Conservation (phyloP, 768 basidiomycete species). For the Xerocomellus chrysenteron region DNA sequence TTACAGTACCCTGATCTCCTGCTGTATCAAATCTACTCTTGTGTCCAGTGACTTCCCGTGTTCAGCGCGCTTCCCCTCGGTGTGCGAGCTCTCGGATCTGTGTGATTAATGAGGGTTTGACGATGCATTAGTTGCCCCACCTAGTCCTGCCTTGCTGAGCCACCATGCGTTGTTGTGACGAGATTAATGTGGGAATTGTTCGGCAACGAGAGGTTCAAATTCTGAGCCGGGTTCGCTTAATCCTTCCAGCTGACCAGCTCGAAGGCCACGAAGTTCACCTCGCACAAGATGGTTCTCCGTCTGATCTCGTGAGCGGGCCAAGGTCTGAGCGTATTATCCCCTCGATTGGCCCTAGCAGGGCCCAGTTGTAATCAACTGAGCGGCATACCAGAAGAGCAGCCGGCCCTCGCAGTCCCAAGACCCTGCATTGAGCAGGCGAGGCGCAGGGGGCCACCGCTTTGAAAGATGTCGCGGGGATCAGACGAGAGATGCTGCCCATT, state of each 20-base stretch:
- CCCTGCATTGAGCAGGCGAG: slow-evolving; percentile 26
- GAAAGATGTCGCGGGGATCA: slow-evolving; percentile 55
- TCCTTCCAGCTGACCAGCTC: slow-evolving; percentile 30
- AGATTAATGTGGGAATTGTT: background rate
- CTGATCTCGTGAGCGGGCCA: slow-evolving; percentile 64
- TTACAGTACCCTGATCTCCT: background rate
- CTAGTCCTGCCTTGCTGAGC: background rate
- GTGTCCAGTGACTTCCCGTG: background rate
- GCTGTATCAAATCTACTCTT: background rate
- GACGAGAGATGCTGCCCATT: slow-evolving; percentile 27
- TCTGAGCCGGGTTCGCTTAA: background rate
- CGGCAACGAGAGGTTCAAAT: background rate
- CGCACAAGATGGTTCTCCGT: slow-evolving; percentile 42
- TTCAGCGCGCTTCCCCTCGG: too few relatives aligned
- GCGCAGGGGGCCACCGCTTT: slow-evolving; percentile 29
- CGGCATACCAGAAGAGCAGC: slow-evolving; percentile 65
- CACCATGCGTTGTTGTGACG: background rate
- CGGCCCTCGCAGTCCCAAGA: slow-evolving; percentile 39
- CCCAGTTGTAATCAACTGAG: slow-evolving; percentile 53
- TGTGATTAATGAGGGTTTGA: background rate
- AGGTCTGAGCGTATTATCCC: slow-evolving; percentile 72
- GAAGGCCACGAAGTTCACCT: slow-evolving; percentile 67
- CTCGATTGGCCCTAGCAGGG: slow-evolving; percentile 60
- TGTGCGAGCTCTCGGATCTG: background rate
- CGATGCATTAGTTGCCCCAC: background rate